Conservation (phyloP, 495 filamentous ascomycete species). For the Daldinia concentrica region DNA sequence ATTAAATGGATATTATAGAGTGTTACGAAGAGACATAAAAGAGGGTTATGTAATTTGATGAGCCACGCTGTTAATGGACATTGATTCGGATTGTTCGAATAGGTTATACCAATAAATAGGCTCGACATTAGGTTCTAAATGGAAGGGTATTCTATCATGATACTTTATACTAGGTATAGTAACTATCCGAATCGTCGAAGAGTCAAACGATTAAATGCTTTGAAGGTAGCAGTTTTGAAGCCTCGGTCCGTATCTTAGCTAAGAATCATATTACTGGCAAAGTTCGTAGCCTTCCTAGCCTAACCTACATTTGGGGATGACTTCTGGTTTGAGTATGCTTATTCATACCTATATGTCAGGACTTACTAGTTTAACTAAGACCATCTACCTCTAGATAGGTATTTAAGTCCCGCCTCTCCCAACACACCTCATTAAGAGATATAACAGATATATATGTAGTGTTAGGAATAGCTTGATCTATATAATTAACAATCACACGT, state of each 20-base stretch:
- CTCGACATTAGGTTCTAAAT: background rate
- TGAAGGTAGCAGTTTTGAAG: no score
- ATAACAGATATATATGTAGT: no score
- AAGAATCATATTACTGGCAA: no score
- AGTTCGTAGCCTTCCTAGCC: no score
- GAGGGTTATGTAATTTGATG: background rate
- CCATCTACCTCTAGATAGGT: no score
- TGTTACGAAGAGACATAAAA: background rate
- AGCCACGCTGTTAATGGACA: slow-evolving; percentile 10
- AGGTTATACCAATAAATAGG: background rate
- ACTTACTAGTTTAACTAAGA: background rate
- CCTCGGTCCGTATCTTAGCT: no score
- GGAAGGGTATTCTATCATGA: background rate
- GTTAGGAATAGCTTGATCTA: no score
- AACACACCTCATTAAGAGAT: no score
- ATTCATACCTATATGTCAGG: background rate
- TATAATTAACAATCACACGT: background rate
- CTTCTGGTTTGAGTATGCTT: background rate
- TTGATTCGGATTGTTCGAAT: background rate
- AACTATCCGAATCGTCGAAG: no score
- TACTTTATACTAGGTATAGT: no score
- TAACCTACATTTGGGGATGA: background rate
- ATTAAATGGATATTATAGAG: background rate
- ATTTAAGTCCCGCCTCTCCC: no score
- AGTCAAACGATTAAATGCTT: no score